phyloP scores from a whole-genome alignment of 2,329 filamentous ascomycete genomes.

The Penicillium crustosum region DNA sequence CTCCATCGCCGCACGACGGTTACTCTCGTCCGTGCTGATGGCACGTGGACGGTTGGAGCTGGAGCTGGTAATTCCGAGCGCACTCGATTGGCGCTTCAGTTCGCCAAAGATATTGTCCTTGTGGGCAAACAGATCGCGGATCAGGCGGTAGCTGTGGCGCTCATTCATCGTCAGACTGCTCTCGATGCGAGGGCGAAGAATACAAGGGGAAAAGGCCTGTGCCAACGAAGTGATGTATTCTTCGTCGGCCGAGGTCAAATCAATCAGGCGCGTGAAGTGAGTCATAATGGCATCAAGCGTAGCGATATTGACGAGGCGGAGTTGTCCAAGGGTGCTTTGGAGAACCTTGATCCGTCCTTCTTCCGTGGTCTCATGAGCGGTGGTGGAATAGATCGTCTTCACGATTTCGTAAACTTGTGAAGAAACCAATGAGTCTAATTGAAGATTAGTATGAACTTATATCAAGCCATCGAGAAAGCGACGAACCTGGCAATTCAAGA shows the following conservation, averaged over 20 bases:
- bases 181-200: constrained; percentile 82
- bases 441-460: constrained; percentile 9
- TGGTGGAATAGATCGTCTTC: constrained; percentile 90
- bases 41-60: constrained; percentile 68
- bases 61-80: constrained; percentile 50
- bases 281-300: constrained; percentile 98
- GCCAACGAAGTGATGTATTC: constrained; percentile 75
- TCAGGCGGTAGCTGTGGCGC: constrained; percentile 83
- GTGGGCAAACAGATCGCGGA: constrained; percentile 88
- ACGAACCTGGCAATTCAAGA: constrained; percentile 84
- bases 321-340: constrained; percentile 91
- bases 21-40: constrained; percentile 93
- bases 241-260: constrained; percentile 94
- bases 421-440: constrained; percentile 91
- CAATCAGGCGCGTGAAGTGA: constrained; percentile 94
- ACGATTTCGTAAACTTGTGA: constrained; percentile 99
- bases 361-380: constrained; percentile 73
- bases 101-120: constrained; percentile 96
- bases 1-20: constrained; percentile 89
- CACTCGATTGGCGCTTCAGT: constrained; percentile 70
- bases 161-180: constrained; percentile 94
- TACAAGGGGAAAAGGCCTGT: constrained; percentile 73
- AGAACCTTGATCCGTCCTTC: constrained; percentile 82
- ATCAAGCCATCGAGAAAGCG: constrained; percentile 15
- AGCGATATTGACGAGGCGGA: constrained; percentile 94